Evolutionary conservation across 2,329 filamentous ascomycete genomes (phyloP).

Genomic region (Laburnicola sp.): DNA sequence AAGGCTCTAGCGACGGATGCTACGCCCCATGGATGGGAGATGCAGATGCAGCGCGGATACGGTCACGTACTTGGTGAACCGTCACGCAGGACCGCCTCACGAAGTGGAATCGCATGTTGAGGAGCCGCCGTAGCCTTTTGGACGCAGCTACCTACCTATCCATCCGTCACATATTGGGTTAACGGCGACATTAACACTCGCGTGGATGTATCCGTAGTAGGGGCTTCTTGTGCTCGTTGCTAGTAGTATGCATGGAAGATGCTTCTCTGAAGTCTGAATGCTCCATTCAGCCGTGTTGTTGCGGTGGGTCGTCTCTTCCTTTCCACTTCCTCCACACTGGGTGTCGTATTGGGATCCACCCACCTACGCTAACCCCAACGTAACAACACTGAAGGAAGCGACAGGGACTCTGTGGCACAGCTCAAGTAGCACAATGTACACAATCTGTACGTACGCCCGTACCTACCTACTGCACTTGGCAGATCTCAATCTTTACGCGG

Average conservation of each 20-base stretch:
- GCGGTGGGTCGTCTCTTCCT: background rate
- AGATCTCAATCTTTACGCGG: background rate
- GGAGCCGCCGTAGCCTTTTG: slow-evolving; percentile 4
- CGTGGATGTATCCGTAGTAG: background rate
- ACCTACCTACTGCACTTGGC: background rate
- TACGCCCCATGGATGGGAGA: slow-evolving; percentile 5
- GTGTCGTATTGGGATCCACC: background rate
- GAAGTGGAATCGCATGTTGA: background rate
- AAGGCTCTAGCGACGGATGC: slow-evolving; percentile 9
- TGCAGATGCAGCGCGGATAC: slow-evolving; percentile 3
- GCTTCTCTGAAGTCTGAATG: background rate
- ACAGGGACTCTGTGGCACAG: background rate
- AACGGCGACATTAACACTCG: background rate
- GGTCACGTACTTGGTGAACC: background rate
- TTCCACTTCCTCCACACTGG: background rate
- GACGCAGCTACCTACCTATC: too few species aligned
- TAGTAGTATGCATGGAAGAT: background rate
- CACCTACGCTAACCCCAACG: slow-evolving; percentile 1
- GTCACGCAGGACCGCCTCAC: slow-evolving; percentile 4
- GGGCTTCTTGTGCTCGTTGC: background rate
- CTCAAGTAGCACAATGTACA: background rate
- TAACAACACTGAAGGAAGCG: background rate
- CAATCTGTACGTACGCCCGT: background rate
- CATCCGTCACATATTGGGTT: too few species aligned
- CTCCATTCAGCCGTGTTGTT: background rate